Conservation (phyloP, 495 filamentous ascomycete species). For the Sordaria brevicollis region DNA sequence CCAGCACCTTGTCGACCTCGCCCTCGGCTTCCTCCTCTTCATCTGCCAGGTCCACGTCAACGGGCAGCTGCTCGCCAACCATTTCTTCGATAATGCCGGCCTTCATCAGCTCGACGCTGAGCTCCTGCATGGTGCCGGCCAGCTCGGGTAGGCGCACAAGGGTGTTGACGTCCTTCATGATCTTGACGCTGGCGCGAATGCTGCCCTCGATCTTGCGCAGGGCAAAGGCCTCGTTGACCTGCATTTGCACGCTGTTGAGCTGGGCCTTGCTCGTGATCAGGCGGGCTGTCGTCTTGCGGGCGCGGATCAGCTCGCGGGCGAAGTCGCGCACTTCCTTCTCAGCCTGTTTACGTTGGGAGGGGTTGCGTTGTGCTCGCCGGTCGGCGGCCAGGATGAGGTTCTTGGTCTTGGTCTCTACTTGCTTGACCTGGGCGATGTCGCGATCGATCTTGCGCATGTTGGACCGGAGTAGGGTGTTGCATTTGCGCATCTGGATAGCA, state of each 20-base stretch:
- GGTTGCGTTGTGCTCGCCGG: slow-evolving; percentile 67
- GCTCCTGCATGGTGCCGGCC: slow-evolving; percentile 79
- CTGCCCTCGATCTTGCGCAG: slow-evolving; percentile 94
- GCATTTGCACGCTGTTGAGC: slow-evolving; percentile 90
- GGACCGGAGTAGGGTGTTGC: slow-evolving; percentile 77
- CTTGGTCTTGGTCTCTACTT: slow-evolving; percentile 74
- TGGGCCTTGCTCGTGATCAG: slow-evolving; percentile 82
- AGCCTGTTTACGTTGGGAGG: slow-evolving; percentile 64
- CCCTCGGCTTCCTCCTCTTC: slow-evolving; percentile 82
- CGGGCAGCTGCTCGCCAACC: slow-evolving; percentile 76
- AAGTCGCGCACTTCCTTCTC: slow-evolving; percentile 71
- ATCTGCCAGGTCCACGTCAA: slow-evolving; percentile 45
- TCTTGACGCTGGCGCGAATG: slow-evolving; percentile 73
- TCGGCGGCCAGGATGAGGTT: slow-evolving; percentile 70
- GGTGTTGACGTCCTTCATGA: slow-evolving; percentile 95
- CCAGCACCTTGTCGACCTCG: slow-evolving; percentile 87
- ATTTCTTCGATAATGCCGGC: slow-evolving; percentile 98
- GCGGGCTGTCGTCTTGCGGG: slow-evolving; percentile 62
- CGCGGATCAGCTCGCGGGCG: slow-evolving; percentile 75
- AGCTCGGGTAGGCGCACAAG: slow-evolving; percentile 79
- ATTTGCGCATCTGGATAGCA: slow-evolving; percentile 75
- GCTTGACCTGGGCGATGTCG: slow-evolving; percentile 67
- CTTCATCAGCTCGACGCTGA: slow-evolving; percentile 78
- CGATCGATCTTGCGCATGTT: slow-evolving; percentile 95
- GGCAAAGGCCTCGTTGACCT: slow-evolving; percentile 93